Evolutionary conservation across 179 eudicot species (phyloP).

Genomic region (Actinidia chinensis): DNA sequence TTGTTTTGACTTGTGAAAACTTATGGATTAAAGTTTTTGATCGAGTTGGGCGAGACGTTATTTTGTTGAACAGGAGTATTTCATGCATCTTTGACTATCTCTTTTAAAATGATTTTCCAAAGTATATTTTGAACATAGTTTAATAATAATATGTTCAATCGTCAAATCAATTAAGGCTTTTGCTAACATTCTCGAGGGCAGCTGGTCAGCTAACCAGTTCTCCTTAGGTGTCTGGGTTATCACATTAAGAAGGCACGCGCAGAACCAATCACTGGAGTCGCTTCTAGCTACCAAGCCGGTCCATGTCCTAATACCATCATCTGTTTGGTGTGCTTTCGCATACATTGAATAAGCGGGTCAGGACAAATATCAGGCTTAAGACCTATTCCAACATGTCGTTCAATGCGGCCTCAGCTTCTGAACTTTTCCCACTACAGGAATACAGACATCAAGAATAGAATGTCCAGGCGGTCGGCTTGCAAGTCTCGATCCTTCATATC

Average conservation of each 20-base stretch:
- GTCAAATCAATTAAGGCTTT: too few relatives aligned
- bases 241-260: constrained; percentile 79
- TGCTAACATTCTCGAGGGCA: too few relatives aligned
- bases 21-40: too few relatives aligned
- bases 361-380: constrained; percentile 70
- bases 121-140: too few relatives aligned
- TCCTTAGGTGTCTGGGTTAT: constrained; percentile 67
- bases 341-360: constrained; percentile 85
- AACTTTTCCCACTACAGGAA: constrained; percentile 72
- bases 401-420: constrained; percentile 67
- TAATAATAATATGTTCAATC: too few relatives aligned
- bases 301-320: constrained; percentile 77
- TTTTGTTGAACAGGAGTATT: too few relatives aligned
- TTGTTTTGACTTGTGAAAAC: too few relatives aligned
- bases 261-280: constrained; percentile 74
- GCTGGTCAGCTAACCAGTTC: constrained; percentile 54
- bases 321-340: constrained; percentile 75
- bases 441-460: constrained; percentile 72
- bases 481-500: constrained; percentile 62
- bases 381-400: constrained; percentile 71
- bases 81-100: too few relatives aligned
- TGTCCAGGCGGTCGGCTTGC: constrained; percentile 84
- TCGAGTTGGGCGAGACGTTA: too few relatives aligned
- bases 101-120: too few relatives aligned
- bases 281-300: constrained; percentile 52